Base-by-base conservation (phyloP, 345 rosid genomes). In the Bruguiera gymnorhiza region DNA sequence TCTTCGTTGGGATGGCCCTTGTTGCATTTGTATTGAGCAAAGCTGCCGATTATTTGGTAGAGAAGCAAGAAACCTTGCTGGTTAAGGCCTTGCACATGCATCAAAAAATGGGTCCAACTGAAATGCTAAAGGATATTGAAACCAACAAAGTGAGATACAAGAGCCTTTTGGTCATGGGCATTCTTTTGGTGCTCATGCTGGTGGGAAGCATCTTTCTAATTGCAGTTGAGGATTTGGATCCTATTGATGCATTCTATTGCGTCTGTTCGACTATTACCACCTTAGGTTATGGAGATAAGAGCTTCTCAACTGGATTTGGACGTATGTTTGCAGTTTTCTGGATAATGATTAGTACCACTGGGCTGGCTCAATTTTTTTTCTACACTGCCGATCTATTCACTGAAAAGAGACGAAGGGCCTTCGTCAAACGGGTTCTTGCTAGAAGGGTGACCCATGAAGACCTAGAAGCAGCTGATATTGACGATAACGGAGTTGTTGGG, bases 401-500 rank as follows among this genome's bases (percentile, higher is more conserved):
- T 4, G 93, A 89, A 69, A 82, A 16, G 19, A 85, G 89, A 53
- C 97, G 82, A 74, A 83, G 67, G 74, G 84, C 73, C 43, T 69
- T 89, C 7, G 97, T 74, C 61, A 67, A 86, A 26, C 85, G 99
- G 97, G 92, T 89, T 70, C 90, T 95, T 31, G 76, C 75, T 19
- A 71, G 89, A 62, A 88, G 75, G 67, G 78, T 78, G 73, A 88
- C 99, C 51, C 70, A 68, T 5, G 46, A 60, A 8, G 99, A 91
- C 78, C 82, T 95, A 51, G 97, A 91, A 79, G 93, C 89, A 27
- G 97, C 99, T 68, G 97, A 95, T 81, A 78, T 89, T 0, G 93
- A 89, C 65, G 79, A 81, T 13, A 89, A 91, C 75, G 84, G 96
- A 21, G 86, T 74, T 8, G 96, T 91, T 5, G 86, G 79, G 99